Evolutionary conservation across 2,329 filamentous ascomycete genomes (phyloP), one percentile per base, ranked within the genome.

Genomic region (Aspergillus sp.): DNA sequence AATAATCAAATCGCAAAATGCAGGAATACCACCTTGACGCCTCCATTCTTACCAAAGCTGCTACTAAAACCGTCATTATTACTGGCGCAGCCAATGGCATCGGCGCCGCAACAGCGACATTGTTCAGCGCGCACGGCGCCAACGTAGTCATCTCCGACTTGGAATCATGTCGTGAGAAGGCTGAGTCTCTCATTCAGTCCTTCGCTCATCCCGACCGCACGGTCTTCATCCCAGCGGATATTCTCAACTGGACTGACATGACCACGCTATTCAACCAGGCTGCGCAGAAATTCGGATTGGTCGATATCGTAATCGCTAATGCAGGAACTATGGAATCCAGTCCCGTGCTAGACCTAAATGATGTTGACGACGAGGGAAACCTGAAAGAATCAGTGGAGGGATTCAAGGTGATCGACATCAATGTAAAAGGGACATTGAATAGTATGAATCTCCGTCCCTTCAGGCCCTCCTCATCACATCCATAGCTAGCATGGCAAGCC

Each of bases 361-460:
- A 62, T n/a, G 36, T 70, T 4, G 70, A 73, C 58, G 62, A 55
- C 3, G 47, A 63, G 10, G 63, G 63, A 2, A 55, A 61, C n/a
- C 57, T 67, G 14, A 51, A 20, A 4, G 70, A 71, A 57, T 65
- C 61, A 20, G 18, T 32, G 5, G 72, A 75, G 53, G 70, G 60
- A 1, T 64, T 54, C n/a, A 66, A 60, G 18, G 72, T 77, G 0
- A 63, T 77, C 47, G 78, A 79, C 61, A 71, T 80, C 3, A 80
- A 81, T 66, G 49, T 80, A 4, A 80, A 78, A 59, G 78, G 78
- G 0, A 77, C 77, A 1, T 68, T 81, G 65, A 81, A 80, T 59
- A 80, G 78, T 80, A 67, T 42, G 49, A 9, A 57, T 50, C 4
- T 32, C 9, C 20, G 5, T 18, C 12, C 51, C 32, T 32, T 18